These are phyloP conservation scores for Crithidia sp. DNA, from an alignment of 208 protist genomes.

Conservation along the genomic window DNA sequence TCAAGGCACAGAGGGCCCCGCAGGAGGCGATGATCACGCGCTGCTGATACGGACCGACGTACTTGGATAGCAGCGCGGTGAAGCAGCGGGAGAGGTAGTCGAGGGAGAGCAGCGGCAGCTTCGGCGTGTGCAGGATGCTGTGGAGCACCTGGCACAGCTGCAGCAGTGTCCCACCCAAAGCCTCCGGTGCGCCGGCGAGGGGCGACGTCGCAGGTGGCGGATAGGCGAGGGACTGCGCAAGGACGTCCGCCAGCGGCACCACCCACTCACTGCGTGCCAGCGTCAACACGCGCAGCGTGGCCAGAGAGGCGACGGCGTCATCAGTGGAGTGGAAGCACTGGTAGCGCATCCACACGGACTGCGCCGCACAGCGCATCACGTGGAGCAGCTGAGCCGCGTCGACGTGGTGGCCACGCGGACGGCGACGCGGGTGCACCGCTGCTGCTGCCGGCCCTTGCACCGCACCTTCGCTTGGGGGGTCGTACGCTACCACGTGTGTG, in stretches of 20 bases:
- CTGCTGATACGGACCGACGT: constrained; percentile 84
- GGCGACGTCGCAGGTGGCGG: constrained; percentile 24
- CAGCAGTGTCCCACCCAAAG: constrained; percentile 48
- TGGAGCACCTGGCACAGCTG: constrained; percentile 61
- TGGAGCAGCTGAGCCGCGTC: constrained; percentile 51
- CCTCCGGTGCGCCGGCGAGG: constrained; percentile 25
- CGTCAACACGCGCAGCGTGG: constrained; percentile 58
- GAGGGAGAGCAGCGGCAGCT: constrained; percentile 60
- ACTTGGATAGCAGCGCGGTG: constrained; percentile 71
- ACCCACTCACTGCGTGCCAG: constrained; percentile 59
- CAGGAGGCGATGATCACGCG: constrained; percentile 76
- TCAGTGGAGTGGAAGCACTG: constrained; percentile 43
- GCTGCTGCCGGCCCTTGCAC: constrained; percentile 1
- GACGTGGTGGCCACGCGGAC: constrained; percentile 27
- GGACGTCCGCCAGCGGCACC: constrained; percentile 59
- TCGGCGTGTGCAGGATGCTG: constrained; percentile 48
- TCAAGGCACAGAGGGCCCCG: constrained; percentile 66
- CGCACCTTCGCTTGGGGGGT: constrained; percentile 6
- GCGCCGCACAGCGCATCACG: constrained; percentile 58
- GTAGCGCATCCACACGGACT: constrained; percentile 67
- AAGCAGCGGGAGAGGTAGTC: constrained; percentile 55
- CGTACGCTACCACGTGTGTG: constrained; percentile 15
- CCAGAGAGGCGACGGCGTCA: constrained; percentile 58
- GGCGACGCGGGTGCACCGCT: constrained; percentile 16
- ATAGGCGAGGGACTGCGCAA: constrained; percentile 54